Evolutionary conservation across 768 basidiomycete species (phyloP).

Genomic region (Boletus reticuloceps): DNA sequence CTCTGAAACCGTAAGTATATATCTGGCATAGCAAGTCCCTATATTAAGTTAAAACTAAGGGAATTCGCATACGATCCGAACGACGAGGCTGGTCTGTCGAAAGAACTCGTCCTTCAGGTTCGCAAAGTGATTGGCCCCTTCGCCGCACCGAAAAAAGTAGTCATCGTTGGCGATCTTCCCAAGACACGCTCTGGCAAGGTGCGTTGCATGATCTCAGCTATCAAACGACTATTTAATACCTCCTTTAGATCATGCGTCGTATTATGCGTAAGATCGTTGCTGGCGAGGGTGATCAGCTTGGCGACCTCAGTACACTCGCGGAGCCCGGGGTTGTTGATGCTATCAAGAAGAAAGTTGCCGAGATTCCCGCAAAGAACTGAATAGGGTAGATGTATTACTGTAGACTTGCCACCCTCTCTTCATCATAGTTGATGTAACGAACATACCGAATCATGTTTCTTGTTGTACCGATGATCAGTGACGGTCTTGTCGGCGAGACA

Average conservation of each 20-base stretch:
- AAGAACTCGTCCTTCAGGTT: conserved; percentile 92
- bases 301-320: conserved; percentile 90
- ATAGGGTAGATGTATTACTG: background rate
- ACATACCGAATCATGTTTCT: background rate
- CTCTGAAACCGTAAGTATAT: conserved; percentile 79
- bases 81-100: conserved; percentile 68
- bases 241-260: conserved; percentile 79
- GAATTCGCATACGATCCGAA: conserved; percentile 77
- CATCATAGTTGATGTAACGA: background rate
- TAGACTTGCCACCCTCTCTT: background rate
- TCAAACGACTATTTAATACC: background rate
- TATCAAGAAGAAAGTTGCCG: conserved; percentile 78
- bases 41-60: conserved; percentile 31
- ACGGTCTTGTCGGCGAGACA: too few species aligned
- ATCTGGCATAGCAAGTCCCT: background rate
- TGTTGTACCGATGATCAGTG: background rate
- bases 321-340: conserved; percentile 84
- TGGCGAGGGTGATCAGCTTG: conserved; percentile 92
- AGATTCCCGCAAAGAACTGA: conserved; percentile 25
- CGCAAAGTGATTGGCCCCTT: conserved; percentile 98
- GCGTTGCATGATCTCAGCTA: background rate
- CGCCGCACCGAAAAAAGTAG: conserved; percentile 93
- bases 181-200: conserved; percentile 95
- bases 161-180: conserved; percentile 79
- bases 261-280: conserved; percentile 96